Percentiles rank a stretch among this genome's conserved stretches.
These are phyloP conservation scores for Parsonsia alboflavescens DNA, from an alignment of 257 asterid genomes.

Conservation along the genomic window DNA sequence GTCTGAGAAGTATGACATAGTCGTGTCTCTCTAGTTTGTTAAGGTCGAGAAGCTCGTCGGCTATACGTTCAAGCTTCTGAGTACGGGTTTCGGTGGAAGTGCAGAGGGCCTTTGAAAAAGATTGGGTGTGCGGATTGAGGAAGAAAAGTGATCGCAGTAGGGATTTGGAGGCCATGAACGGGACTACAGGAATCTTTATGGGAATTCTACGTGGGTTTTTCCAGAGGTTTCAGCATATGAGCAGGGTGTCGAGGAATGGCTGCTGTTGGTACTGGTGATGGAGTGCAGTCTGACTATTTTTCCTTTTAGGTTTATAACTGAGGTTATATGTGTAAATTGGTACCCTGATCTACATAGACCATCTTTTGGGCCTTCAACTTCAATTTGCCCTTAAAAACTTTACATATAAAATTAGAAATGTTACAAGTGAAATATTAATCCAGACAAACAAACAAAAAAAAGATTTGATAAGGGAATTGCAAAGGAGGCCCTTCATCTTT, in stretches of 20 bases:
- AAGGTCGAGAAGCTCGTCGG: constrained; percentile 61
- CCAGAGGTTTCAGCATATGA: constrained; percentile 21
- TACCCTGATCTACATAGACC: too few species aligned
- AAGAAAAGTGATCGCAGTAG: constrained; percentile 28
- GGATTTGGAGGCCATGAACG: constrained; percentile 35
- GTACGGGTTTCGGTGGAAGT: constrained; percentile 40
- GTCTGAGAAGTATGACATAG: constrained; percentile 50
- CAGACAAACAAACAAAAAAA: too few species aligned
- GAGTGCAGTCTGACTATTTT: not conserved
- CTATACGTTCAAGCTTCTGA: constrained; percentile 70
- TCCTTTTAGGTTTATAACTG: not conserved
- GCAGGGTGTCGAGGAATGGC: not conserved
- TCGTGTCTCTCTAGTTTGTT: constrained; percentile 73
- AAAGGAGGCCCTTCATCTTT: constrained; percentile 31
- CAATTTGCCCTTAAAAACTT: too few species aligned
- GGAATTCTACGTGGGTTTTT: constrained; percentile 16
- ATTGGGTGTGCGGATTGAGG: constrained; percentile 15
- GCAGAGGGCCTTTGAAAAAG: constrained; percentile 31
- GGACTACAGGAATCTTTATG: constrained; percentile 24
- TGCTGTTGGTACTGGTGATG: not conserved
- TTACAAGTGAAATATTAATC: too few species aligned
- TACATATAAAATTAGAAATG: too few species aligned
- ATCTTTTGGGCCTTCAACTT: too few species aligned
- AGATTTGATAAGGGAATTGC: too few species aligned
- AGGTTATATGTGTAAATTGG: not conserved